Conservation (phyloP, 139 green algal species). For the Coccomyxa sp. region DNA sequence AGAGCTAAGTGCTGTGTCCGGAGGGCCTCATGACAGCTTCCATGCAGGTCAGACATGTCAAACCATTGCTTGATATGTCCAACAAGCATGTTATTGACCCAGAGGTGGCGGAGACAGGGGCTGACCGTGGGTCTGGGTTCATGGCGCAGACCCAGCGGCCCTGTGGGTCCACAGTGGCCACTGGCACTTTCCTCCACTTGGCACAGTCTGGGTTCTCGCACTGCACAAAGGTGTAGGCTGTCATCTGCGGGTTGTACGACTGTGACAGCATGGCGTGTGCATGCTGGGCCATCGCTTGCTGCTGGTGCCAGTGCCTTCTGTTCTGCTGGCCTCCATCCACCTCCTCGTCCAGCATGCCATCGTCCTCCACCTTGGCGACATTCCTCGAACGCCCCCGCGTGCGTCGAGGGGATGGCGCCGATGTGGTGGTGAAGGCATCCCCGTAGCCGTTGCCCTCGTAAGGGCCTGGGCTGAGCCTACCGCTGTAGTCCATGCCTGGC, state of each 20-base stretch:
- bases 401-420: neutral
- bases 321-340: neutral
- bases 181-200: conserved; percentile 23
- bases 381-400: neutral
- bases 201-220: conserved; percentile 20
- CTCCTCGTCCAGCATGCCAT: neutral
- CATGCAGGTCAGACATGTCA: neutral
- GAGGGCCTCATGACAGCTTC: no score
- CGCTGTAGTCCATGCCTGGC: neutral
- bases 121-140: conserved; percentile 16
- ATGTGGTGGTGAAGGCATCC: neutral
- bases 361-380: neutral
- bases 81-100: neutral
- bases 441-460: neutral
- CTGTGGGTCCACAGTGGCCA: neutral
- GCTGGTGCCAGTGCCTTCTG: neutral
- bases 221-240: conserved; percentile 18
- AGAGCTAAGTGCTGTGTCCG: no score
- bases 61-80: neutral
- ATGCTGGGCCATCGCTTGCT: neutral
- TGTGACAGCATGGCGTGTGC: neutral
- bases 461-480: neutral
- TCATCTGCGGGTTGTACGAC: neutral
- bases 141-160: conserved; percentile 19
- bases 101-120: neutral